These are phyloP conservation scores for Pseudonectria foliicola DNA, from an alignment of 2,329 filamentous ascomycete species.

Conservation along the genomic window DNA sequence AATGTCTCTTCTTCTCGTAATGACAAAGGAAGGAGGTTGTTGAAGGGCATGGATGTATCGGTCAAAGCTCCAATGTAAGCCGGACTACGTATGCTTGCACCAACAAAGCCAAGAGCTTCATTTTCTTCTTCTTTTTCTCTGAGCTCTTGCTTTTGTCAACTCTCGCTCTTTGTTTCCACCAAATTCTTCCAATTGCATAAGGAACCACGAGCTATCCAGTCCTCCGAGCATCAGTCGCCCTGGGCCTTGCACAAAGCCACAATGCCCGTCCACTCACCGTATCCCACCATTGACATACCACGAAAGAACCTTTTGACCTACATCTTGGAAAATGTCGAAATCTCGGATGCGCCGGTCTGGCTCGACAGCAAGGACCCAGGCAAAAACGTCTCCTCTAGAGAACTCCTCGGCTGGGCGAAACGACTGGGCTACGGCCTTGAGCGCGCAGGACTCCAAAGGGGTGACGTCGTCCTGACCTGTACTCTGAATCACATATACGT, in stretches of 20 bases:
- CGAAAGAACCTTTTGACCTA: constrained; percentile 37
- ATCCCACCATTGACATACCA: constrained; percentile 34
- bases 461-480: constrained; percentile 47
- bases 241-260: constrained; percentile 1
- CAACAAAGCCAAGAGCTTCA: too few relatives aligned
- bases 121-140: too few relatives aligned
- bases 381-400: constrained; percentile 37
- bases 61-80: too few relatives aligned
- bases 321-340: constrained; percentile 24
- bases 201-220: too few relatives aligned
- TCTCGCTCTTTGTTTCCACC: too few relatives aligned
- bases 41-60: too few relatives aligned
- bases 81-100: too few relatives aligned
- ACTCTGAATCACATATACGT: constrained; percentile 49
- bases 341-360: constrained; percentile 44
- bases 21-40: too few relatives aligned
- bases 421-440: constrained; percentile 43
- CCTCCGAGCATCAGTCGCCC: too few relatives aligned
- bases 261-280: constrained; percentile 39
- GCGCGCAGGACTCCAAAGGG: constrained; percentile 34
- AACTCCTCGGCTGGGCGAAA: constrained; percentile 44
- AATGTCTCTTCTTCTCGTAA: too few relatives aligned
- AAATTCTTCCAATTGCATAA: too few relatives aligned
- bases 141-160: too few relatives aligned
- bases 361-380: constrained; percentile 40